Evolutionary conservation across 2,329 filamentous ascomycete species (phyloP).

Genomic region (Cytospora piceae): DNA sequence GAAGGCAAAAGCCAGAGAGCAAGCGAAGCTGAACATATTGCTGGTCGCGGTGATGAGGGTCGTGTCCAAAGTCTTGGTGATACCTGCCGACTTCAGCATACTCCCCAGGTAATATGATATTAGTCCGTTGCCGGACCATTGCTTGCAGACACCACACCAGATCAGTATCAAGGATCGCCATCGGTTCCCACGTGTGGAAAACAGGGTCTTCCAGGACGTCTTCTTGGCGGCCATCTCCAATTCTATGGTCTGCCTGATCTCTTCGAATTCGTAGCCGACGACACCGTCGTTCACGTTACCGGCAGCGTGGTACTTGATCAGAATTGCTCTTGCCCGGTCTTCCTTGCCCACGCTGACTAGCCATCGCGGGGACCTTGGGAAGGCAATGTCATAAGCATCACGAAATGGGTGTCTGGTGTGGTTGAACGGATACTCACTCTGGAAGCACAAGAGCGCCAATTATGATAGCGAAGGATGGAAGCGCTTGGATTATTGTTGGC

Average conservation of each 20-base stretch:
- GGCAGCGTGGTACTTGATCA: slow-evolving; percentile 54
- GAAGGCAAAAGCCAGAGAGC: neutral
- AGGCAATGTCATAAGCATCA: slow-evolving; percentile 28
- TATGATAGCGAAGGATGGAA: slow-evolving; percentile 38
- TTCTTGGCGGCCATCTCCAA: slow-evolving; percentile 56
- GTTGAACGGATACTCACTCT: neutral
- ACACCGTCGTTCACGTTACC: slow-evolving; percentile 54
- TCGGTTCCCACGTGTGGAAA: slow-evolving; percentile 54
- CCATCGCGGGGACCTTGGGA: slow-evolving; percentile 42
- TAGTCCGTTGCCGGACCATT: slow-evolving; percentile 57
- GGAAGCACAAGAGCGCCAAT: neutral
- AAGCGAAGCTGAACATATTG: slow-evolving; percentile 1
- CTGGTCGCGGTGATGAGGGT: slow-evolving; percentile 1
- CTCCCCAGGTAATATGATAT: slow-evolving; percentile 53
- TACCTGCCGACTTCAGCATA: slow-evolving; percentile 51
- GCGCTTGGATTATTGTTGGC: slow-evolving; percentile 50
- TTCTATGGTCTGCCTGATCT: slow-evolving; percentile 61
- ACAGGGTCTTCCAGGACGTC: slow-evolving; percentile 56
- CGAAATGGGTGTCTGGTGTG: neutral
- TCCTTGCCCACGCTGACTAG: slow-evolving; percentile 39
- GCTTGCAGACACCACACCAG: slow-evolving; percentile 57
- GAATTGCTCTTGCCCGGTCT: slow-evolving; percentile 40
- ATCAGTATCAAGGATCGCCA: slow-evolving; percentile 53
- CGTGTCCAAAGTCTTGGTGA: slow-evolving; percentile 41
- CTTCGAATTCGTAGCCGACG: slow-evolving; percentile 61